Evolutionary conservation across 1,284 basidiomycete genomes (phyloP).

Genomic region (Termitomyces sp.): DNA sequence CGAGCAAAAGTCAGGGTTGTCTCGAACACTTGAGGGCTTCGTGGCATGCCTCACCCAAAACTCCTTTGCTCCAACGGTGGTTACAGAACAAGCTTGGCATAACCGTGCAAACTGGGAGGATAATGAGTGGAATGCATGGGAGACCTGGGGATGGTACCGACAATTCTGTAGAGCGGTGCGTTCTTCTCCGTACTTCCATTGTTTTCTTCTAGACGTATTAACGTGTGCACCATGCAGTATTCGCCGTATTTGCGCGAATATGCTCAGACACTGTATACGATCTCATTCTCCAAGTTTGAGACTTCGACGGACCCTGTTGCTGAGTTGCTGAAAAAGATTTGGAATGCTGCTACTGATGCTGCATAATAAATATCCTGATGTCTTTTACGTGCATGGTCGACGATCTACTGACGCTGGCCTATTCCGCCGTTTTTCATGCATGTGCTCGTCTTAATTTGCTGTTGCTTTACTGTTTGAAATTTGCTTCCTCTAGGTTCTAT

Average conservation of each 20-base stretch:
- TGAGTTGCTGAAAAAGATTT: constrained; percentile 56
- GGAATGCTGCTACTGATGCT: constrained; percentile 56
- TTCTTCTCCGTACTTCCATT: background rate
- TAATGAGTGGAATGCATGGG: constrained; percentile 75
- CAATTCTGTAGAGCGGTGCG: constrained; percentile 78
- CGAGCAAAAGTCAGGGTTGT: constrained; percentile 69
- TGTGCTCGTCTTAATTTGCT: background rate
- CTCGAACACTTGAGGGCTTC: constrained; percentile 67
- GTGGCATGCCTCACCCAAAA: constrained; percentile 55
- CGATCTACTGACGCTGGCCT: background rate
- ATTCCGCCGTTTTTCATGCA: background rate
- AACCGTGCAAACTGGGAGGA: constrained; percentile 63
- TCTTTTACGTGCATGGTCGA: background rate
- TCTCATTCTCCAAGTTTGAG: constrained; percentile 60
- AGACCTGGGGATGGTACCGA: constrained; percentile 83
- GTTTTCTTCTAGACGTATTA: constrained; percentile 1
- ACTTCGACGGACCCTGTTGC: constrained; percentile 51
- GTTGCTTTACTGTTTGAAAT: background rate
- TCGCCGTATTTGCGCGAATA: constrained; percentile 71
- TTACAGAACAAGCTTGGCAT: constrained; percentile 61
- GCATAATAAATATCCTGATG: background rate
- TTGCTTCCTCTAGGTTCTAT: background rate
- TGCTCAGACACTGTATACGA: constrained; percentile 55
- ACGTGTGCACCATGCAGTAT: constrained; percentile 41
- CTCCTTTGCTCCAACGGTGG: constrained; percentile 41